These are phyloP conservation scores for Fraxinus baroniana DNA, from an alignment of 305 asterid species.

Conservation along the genomic window DNA sequence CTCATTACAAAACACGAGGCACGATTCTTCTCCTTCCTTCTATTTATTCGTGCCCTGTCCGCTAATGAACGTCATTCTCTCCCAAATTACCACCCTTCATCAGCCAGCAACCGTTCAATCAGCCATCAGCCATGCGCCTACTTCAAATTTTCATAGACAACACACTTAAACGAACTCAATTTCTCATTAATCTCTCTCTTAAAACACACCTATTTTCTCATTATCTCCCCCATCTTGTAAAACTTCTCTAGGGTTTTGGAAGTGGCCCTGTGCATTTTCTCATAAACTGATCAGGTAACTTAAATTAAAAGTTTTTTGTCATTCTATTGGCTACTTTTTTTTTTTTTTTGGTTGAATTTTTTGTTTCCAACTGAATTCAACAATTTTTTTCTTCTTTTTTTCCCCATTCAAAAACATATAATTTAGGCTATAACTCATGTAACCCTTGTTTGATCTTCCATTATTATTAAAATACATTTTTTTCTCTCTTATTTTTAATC, in stretches of 20 bases:
- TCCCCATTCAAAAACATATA: no score
- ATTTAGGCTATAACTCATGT: no score
- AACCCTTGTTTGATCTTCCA: no score
- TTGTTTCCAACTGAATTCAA: conserved; percentile 30
- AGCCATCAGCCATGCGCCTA: neutral
- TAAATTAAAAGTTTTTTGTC: neutral
- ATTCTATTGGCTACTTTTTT: neutral
- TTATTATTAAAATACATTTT: no score
- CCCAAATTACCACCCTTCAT: no score
- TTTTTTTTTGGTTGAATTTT: neutral
- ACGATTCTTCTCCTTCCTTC: no score
- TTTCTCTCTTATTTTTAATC: no score
- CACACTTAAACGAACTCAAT: neutral
- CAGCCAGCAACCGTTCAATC: no score
- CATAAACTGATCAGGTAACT: neutral
- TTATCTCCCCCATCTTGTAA: neutral
- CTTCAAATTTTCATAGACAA: conserved; percentile 5
- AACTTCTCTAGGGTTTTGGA: conserved; percentile 30
- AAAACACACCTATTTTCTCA: neutral
- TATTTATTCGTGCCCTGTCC: no score
- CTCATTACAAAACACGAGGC: no score
- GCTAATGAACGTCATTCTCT: no score
- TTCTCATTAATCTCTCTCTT: neutral
- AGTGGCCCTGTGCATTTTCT: neutral
- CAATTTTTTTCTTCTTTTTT: neutral